Evolutionary conservation across 345 rosid species (phyloP).

Genomic region (Boechera divaricarpa): DNA sequence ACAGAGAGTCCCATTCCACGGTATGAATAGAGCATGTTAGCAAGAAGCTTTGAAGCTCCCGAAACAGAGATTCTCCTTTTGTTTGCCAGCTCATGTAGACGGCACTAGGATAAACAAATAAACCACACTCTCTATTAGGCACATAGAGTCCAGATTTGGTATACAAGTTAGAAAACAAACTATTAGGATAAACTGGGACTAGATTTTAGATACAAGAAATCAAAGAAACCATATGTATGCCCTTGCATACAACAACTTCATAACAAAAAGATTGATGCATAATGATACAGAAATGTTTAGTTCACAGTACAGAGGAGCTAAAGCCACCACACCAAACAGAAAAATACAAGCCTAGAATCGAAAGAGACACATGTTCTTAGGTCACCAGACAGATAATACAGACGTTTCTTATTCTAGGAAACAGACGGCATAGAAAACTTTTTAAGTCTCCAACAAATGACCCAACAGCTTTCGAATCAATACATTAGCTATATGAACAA

Average conservation of each 20-base stretch:
- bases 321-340: background rate
- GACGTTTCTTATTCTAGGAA: background rate
- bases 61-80: constrained; percentile 96
- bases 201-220: background rate
- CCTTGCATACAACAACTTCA: background rate
- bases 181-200: background rate
- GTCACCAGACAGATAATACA: background rate
- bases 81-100: constrained; percentile 92
- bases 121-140: constrained; percentile 20
- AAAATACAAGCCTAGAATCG: background rate
- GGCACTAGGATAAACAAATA: constrained; percentile 59
- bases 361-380: background rate
- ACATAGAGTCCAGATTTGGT: background rate
- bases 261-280: background rate
- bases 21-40: constrained; percentile 89
- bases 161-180: background rate
- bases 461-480: background rate
- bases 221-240: background rate
- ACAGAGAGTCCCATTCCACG: constrained; percentile 98
- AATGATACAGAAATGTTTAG: background rate
- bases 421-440: background rate
- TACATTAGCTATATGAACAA: background rate
- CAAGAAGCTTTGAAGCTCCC: constrained; percentile 92
- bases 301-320: background rate
- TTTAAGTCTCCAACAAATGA: background rate